Evolutionary conservation across 495 filamentous ascomycete genomes (phyloP), one percentile per base, ranked within the genome.

Genomic region (Daldinia decipiens): DNA sequence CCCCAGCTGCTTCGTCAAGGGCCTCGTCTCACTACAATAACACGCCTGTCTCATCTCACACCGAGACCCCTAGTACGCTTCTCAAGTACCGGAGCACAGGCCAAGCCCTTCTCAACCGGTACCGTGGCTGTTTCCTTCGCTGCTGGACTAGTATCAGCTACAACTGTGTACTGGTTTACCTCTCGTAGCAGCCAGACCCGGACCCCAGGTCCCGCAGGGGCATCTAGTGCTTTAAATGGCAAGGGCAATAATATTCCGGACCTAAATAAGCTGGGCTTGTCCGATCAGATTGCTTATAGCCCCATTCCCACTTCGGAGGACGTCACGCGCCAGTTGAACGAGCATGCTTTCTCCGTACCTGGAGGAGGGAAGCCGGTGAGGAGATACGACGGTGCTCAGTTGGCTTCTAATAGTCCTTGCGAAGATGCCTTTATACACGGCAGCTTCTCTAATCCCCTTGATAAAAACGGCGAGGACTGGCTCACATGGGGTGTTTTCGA

Each of bases 381-480:
- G 11, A 74, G 82, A 66, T 86, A 85, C 62, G 82, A 86, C 53
- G 82, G 81, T 45, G 60, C 78, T 6, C 84, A 84, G 60, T 31
- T 86, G 15, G 75, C 79, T 1, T 83, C 83, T 4, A 87, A 85
- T 66, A 77, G 65, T 38, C 80, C 78, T 0, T 85, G 83, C 57
- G 84, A 87, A 67, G 85, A 87, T 70, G 70, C 68, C 9, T 84
- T 82, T 65, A 72, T 79, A 36, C 83, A 87, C 66, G 82, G 83
- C 7, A 70, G 64, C 39, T 74, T 86, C 65, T 68, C 79, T 4
- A 82, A 80, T 11, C 82, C 83, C 17, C 75, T 76, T 53, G 53
- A 45, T 7, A 67, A 76, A 3, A 66, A 74, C 5, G 74, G 55
- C 17, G 71, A 77, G 5, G 70, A 79, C 7, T 88, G 87, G 86